A percentile compares a stretch with the other conserved stretches of the same genome.
These are phyloP conservation scores for Rauvolfia tetraphylla DNA, from an alignment of 257 asterid genomes.

Conservation along the genomic window DNA sequence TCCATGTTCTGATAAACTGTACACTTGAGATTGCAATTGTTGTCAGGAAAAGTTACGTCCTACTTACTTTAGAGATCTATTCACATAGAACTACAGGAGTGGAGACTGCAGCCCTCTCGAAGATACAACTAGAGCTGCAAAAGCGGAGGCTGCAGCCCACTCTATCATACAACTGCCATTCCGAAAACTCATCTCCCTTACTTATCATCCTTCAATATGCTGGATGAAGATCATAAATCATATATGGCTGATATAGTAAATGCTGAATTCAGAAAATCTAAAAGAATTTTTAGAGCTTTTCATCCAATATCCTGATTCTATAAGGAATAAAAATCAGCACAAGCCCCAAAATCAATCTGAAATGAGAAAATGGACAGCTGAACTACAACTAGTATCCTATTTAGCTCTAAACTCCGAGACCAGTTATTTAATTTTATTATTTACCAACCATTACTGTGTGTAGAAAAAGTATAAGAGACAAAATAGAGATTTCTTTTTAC, in stretches of 20 bases:
- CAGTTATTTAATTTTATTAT: not conserved
- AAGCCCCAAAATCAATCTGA: not conserved
- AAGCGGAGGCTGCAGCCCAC: not conserved
- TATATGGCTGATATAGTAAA: not conserved
- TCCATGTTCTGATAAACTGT: not conserved
- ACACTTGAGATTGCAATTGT: not conserved
- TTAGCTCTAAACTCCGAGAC: not conserved
- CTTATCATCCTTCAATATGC: not conserved
- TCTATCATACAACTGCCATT: not conserved
- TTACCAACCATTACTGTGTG: not conserved
- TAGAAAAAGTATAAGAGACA: not conserved
- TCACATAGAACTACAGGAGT: not conserved
- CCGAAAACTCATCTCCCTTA: not conserved
- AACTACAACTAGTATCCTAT: not conserved
- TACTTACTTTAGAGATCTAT: not conserved
- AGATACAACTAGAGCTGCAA: no score
- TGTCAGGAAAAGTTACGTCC: not conserved
- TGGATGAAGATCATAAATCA: not conserved
- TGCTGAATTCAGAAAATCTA: not conserved
- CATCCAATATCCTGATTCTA: not conserved
- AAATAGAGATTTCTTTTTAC: not conserved
- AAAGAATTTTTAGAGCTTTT: not conserved
- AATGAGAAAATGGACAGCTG: not conserved
- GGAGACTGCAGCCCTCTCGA: no score
- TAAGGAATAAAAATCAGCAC: not conserved